Evolutionary conservation across 495 filamentous ascomycete genomes (phyloP).

Genomic region (Xylaria nigripes): DNA sequence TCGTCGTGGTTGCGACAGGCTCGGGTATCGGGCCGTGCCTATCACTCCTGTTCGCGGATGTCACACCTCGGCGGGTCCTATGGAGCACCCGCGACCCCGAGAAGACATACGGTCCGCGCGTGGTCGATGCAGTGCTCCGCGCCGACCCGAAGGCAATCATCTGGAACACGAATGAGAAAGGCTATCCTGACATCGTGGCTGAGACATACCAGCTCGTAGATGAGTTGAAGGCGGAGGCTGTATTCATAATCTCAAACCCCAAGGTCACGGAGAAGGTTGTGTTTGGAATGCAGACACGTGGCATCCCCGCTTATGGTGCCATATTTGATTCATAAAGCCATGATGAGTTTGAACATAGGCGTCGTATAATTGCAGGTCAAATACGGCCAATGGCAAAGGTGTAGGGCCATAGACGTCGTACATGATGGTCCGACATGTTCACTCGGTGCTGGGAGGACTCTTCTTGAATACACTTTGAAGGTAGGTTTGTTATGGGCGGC

Average conservation of each 20-base stretch:
- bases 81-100: slow-evolving; percentile 42
- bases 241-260: slow-evolving; percentile 71
- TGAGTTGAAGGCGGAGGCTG: slow-evolving; percentile 46
- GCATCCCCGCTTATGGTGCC: slow-evolving; percentile 65
- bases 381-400: too few species aligned
- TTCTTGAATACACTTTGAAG: too few species aligned
- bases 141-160: slow-evolving; percentile 43
- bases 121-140: slow-evolving; percentile 36
- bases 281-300: slow-evolving; percentile 61
- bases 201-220: slow-evolving; percentile 44
- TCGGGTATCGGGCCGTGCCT: slow-evolving; percentile 72
- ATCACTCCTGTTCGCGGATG: slow-evolving; percentile 36
- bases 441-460: too few species aligned
- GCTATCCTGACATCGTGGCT: slow-evolving; percentile 44
- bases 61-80: slow-evolving; percentile 38
- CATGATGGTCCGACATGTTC: too few species aligned
- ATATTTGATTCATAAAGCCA: slow-evolving; percentile 64
- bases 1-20: slow-evolving; percentile 74
- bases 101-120: slow-evolving; percentile 36
- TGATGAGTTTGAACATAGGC: neutral
- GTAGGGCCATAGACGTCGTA: neutral
- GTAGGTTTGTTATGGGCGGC: too few species aligned
- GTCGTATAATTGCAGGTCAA: too few species aligned
- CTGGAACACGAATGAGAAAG: slow-evolving; percentile 39
- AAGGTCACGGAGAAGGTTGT: slow-evolving; percentile 62